Evolutionary conservation across 1,284 basidiomycete genomes (phyloP), one percentile per base, ranked within the genome.

Genomic region (Afroboletus lepidellus): DNA sequence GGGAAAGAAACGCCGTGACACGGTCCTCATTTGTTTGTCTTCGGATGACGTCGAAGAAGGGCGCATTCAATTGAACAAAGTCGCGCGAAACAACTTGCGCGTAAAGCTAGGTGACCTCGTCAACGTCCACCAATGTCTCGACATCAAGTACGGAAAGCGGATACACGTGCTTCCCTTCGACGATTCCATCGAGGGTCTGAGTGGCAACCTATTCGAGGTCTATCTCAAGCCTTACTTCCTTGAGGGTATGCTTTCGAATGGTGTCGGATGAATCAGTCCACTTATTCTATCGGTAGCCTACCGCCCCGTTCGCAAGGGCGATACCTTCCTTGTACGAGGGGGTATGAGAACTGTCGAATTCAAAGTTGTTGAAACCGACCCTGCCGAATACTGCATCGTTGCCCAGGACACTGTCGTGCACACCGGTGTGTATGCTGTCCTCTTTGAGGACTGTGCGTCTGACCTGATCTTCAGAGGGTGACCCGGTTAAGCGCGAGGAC

Each of bases 141-240:
- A 99, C 67, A 99, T 99, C 81, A 98, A 98, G 74, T 99, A 99
- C 72, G 97, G 97, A 63, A 99, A 99, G 74, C 89, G 96, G 52
- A 87, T 99, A 41, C 97, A 99, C 71, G 83, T 99, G 50, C 79
- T 99, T 23, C 97, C 97, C 12, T 99, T 99, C 67, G 95, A 98
- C 66, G 97, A 99, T 77, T 98, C 96, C 11, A 80, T 99, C 58
- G 97, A 99, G 75, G 97, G 92, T 62, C 79, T 99, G 46, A 96
- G 94, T 60, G 97, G 97, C 30, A 99, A 99, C 76, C 83, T 99
- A 59, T 99, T 99, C 65, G 97, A 99, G 67, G 95, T 99, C 44
- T 99, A 96, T 76, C 85, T 99, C 60, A 98, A 90, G 78, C 97
- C 96, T 0, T 99, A 99, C 74, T 99, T 99, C 88, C 84, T 99